Evolutionary conservation across 495 filamentous ascomycete genomes (phyloP).

Genomic region (Sabuloglossum arenarium): DNA sequence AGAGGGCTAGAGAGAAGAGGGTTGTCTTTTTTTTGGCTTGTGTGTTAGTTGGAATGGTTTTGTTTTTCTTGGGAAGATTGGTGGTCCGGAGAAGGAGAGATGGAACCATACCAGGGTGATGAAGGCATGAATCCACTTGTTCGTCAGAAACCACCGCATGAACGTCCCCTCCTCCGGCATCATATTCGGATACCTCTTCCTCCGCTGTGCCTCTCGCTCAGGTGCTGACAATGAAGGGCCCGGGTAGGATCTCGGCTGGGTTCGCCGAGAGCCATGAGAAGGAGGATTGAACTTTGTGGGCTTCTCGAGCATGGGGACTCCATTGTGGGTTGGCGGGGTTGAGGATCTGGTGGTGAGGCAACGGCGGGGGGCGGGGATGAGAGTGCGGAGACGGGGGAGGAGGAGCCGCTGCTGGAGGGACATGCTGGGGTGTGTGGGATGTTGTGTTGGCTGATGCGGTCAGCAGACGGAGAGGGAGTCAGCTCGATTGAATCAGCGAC

Average conservation of each 20-base stretch:
- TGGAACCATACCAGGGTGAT: slow-evolving; percentile 47
- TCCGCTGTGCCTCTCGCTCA: slow-evolving; percentile 21
- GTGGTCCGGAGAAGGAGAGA: not conserved
- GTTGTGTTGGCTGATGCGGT: too few species aligned
- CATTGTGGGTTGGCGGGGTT: too few species aligned
- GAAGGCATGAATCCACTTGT: slow-evolving; percentile 47
- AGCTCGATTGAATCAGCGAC: too few species aligned
- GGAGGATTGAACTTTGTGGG: slow-evolving; percentile 71
- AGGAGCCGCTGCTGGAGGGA: too few species aligned
- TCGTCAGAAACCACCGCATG: slow-evolving; percentile 54
- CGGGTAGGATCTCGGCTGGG: slow-evolving; percentile 33
- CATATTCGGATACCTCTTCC: slow-evolving; percentile 58
- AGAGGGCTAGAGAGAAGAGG: slow-evolving; percentile 41
- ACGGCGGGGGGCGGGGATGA: too few species aligned
- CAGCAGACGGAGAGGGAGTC: too few species aligned
- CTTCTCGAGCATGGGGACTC: slow-evolving; percentile 33
- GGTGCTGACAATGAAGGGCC: slow-evolving; percentile 23
- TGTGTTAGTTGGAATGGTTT: not conserved
- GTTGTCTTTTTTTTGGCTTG: slow-evolving; percentile 27
- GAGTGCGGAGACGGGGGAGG: too few species aligned
- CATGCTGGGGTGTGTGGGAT: too few species aligned
- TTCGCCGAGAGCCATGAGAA: slow-evolving; percentile 45
- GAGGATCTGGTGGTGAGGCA: too few species aligned
- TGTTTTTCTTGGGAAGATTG: not conserved
- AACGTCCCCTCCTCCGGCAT: slow-evolving; percentile 57